phyloP scores from a whole-genome alignment of 768 basidiomycete genomes.

The Exidia glandulosa region DNA sequence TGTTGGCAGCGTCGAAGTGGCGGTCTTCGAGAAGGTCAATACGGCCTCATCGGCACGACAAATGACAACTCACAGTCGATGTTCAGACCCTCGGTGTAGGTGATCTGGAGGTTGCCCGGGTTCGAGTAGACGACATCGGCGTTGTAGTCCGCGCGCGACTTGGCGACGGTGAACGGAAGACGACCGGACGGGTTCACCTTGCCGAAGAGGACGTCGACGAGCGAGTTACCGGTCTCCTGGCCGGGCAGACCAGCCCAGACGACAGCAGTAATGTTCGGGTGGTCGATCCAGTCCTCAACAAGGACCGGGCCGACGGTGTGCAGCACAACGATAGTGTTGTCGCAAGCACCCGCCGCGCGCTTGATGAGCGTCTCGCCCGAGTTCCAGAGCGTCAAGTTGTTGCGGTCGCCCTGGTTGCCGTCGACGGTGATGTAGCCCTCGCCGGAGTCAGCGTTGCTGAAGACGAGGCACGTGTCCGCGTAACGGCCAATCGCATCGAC shows the following conservation, averaged over 20 bases:
- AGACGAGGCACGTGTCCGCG: conserved; percentile 64
- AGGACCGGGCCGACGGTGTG: conserved; percentile 52
- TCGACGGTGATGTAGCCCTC: conserved; percentile 75
- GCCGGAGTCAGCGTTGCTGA: conserved; percentile 74
- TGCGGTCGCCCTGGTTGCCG: conserved; percentile 63
- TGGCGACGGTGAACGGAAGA: conserved; percentile 69
- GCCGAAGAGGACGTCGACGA: conserved; percentile 66
- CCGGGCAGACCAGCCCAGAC: conserved; percentile 62
- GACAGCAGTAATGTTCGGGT: conserved; percentile 58
- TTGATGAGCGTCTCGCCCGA: conserved; percentile 58
- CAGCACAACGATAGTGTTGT: conserved; percentile 58
- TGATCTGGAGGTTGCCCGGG: conserved; percentile 35
- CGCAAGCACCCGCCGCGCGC: conserved; percentile 50
- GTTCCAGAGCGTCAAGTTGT: conserved; percentile 40
- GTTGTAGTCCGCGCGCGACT: conserved; percentile 45
- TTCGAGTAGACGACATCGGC: conserved; percentile 28
- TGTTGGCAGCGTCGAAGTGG: conserved; percentile 53
- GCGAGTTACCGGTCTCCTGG: conserved; percentile 56
- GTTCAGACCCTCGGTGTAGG: conserved; percentile 41
- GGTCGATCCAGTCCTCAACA: conserved; percentile 57
- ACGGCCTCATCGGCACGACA: not conserved
- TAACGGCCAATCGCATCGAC: conserved; percentile 21
- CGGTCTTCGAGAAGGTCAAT: conserved; percentile 23
- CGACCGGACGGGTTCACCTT: conserved; percentile 56
- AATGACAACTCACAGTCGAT: conserved; percentile 13